Evolutionary conservation across 768 basidiomycete species (phyloP), one percentile per base, ranked within the genome.

Genomic region (Lentinula aciculospora): DNA sequence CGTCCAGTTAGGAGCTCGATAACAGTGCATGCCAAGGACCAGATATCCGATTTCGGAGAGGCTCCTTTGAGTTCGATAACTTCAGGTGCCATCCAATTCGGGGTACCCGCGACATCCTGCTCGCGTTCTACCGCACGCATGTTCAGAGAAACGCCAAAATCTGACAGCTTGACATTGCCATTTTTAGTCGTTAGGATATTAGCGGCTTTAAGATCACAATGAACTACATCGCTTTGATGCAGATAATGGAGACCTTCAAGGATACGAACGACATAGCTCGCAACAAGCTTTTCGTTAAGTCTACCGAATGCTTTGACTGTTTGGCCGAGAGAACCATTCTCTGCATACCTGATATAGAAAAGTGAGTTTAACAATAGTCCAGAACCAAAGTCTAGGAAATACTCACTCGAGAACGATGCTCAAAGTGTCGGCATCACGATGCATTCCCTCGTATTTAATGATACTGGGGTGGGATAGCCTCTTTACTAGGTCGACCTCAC

Each of bases 61-160:
- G 96, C 92, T 3, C 95, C 95, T 69, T 94, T 89, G 56, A 98
- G 81, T 68, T 94, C 88, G 61, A 99, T 98, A 51, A 98, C 92
- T 71, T 99, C 96, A 2, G 96, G 96, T 10, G 95, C 95, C 94
- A 99, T 98, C 96, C 96, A 99, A 66, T 98, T 96, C 13, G 96
- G 96, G 9, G 96, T 99, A 9, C 96, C 96, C 7, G 90, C 88
- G 27, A 93, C 89, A 64, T 89, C 90, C 68, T 90, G 87, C 66
- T 92, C 89, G 25, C 83, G 80, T 64, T 88, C 89, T 81, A 98
- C 85, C 0, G 94, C 94, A 47, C 92, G 85, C 65, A 98, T 81
- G 70, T 96, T 97, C 60, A 98, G 85, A 23, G 95, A 98, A 13
- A 98, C 96, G 46, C 96, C 96, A 70, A 99, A 98, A 71, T 99